Evolutionary conservation across 345 rosid genomes (phyloP), one percentile per base, ranked within the genome.

Genomic region (Brassica juncea): DNA sequence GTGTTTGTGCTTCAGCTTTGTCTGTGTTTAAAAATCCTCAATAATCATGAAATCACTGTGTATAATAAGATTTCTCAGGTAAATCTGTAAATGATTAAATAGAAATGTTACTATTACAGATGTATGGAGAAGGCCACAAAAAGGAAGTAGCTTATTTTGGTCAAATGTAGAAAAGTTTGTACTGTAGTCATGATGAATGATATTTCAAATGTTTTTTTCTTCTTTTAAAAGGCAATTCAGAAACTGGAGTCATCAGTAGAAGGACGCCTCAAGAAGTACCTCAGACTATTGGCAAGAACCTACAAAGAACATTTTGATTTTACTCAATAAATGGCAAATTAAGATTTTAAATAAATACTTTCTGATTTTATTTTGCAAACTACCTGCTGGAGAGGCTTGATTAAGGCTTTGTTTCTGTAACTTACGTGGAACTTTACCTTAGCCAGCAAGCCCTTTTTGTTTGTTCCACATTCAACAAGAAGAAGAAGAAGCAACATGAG

Each of bases 341-440:
- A 47, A 47, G 54, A 47, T 52, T n/a, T n/a, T 5, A 52, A 52
- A 4, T 54, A 23, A 23, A 49, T 54, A n/a, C 8, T 54, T 19
- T 58, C 14, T 35, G 34, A 34, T 8, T 19, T 10, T 32, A 1
- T 15, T 49, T 35, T 14, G 6, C 5, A 5, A 52, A n/a, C 15
- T 87, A 94, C 98, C 97, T 72, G 98, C 85, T 91, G 96, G 63
- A 95, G 57, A 52, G 57, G 57, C 21, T 52, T 52, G 21, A 52
- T 52, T 5, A 52, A 19, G 21, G 57, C 8, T 52, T 52, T 52
- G 57, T n/a, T 91, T 75, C 82, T 87, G 86, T 94, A 94, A 85
- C 88, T 92, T 75, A 94, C 97, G 67, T 92, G 99, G 80, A 94
- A 94, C 84, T 88, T 94, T n/a, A 91, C 98, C 89, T 94, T 94